Evolutionary conservation across 75 land plant species (phyloP), one percentile per base, ranked within the genome.

Genomic region (Pinus tabuliformis): DNA sequence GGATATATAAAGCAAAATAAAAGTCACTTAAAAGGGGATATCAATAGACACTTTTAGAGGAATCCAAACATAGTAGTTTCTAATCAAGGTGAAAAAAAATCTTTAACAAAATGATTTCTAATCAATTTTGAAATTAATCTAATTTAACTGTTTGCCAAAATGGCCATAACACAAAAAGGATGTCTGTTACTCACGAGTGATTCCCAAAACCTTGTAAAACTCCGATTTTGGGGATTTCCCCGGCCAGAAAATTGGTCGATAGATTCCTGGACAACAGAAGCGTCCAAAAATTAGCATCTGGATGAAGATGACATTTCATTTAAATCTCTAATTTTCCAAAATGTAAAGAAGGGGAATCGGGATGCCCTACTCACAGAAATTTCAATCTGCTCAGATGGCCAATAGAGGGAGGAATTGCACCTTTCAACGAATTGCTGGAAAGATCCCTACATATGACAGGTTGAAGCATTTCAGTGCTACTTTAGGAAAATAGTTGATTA

Each of bases 221-320:
- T 80, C 97, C 97, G 62, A 76, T 42, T 70, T 83, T 82, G 2
- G 98, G 98, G 17, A 95, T 92, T 75, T 89, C 89, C 0, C 98
- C 98, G 17, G 90, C 82, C 5, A 94, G 84, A 77, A 89, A 92
- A 78, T 92, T 94, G 59, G 84, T 83, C 5, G 95, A 92, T 59
- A 94, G 75, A 58, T 94, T 94, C 64, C 98, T 95, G 88, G 58
- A 56, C 68, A 1, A 66, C 14, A 28, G 78, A 62, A 65, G 9
- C 39, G 17, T 36, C 64, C n/a, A 64, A 17, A 64, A 6, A 5
- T 64, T 33, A 64, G 42, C 68, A 30, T 16, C 6, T 30, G 33
- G 36, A 30, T 64, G 7, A 33, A 33, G n/a, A 33, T 11, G 68
- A 63, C 33, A 49, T 0, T 49, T n/a, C 33, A 20, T 42, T 2